Evolutionary conservation across 345 rosid genomes (phyloP), one percentile per base, ranked within the genome.

Genomic region (Pistacia integerrima): DNA sequence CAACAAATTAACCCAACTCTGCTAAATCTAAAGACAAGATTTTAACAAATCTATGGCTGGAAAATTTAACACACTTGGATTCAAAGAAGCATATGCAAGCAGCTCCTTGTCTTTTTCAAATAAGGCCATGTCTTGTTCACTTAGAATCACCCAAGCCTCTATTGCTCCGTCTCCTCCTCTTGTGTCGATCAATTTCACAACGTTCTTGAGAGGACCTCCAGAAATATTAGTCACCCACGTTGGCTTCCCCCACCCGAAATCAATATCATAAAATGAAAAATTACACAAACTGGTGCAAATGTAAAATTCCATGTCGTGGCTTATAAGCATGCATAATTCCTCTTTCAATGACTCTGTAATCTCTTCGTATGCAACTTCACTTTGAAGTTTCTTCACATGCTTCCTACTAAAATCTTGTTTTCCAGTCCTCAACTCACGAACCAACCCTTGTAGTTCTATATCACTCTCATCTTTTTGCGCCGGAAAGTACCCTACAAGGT

Each of bases 211-310:
- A 0, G 33, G 4, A 3, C 4, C 4, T 8, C 72, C 74, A 60
- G 63, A 70, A 44, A 61, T 33, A 41, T 41, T 41, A 5, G 76
- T 77, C 10, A 84, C 79, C 94, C 92, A 90, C 1, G 48, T 49
- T 0, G 92, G 92, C 69, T 49, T 72, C n/a, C 89, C 92, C 82
- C 80, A 84, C 14, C 90, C 90, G 0, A 84, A 87, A 72, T 87
- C 80, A 4, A 64, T 48, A 0, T 73, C 83, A 17, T 87, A 77
- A 11, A 84, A 81, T 0, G 73, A 77, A 17, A 72, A 56, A 0
- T 69, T 59, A 13, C 87, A 80, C 79, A 67, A 72, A 58, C 80
- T 81, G 3, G 64, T 67, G 72, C 67, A 74, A 2, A 59, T 38
- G 51, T 83, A 85, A 6, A 62, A 51, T 33, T 85, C 84, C 7